Evolutionary conservation across 768 basidiomycete species (phyloP).

Genomic region (Trametes elegans): DNA sequence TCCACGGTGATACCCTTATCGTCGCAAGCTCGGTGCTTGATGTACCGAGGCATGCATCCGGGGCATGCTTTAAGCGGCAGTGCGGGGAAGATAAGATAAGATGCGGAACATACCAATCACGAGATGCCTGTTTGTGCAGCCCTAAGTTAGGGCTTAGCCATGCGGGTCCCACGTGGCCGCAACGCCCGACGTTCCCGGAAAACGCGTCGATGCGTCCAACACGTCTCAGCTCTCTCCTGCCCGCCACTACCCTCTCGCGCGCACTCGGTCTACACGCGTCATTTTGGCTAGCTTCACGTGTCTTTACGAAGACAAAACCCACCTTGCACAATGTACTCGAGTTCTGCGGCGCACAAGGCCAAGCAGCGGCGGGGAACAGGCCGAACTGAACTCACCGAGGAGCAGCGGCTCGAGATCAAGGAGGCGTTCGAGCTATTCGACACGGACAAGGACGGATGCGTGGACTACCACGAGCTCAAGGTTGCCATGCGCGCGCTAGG

Average conservation of each 20-base stretch:
- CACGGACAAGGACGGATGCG: slow-evolving; percentile 93
- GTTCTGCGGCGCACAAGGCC: slow-evolving; percentile 66
- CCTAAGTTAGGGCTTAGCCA: neutral
- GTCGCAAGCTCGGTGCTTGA: slow-evolving; percentile 1
- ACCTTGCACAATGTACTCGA: slow-evolving; percentile 38
- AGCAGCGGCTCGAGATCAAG: slow-evolving; percentile 94
- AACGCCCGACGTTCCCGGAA: neutral
- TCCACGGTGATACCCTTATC: neutral
- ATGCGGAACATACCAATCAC: neutral
- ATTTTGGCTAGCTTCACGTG: neutral
- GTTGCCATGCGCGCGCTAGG: slow-evolving; percentile 98
- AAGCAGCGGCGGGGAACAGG: slow-evolving; percentile 67
- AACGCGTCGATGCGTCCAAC: slow-evolving; percentile 14
- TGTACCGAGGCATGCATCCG: neutral
- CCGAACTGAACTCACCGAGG: slow-evolving; percentile 82
- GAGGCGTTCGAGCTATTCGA: slow-evolving; percentile 99
- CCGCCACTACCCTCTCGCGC: neutral
- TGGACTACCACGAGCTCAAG: slow-evolving; percentile 99
- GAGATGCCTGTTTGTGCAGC: neutral
- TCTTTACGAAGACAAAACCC: neutral
- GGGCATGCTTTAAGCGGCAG: slow-evolving; percentile 1
- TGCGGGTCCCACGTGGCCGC: slow-evolving; percentile 1
- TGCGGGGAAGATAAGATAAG: slow-evolving; percentile 14
- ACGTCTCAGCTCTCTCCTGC: slow-evolving; percentile 6
- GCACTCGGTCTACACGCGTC: slow-evolving; percentile 1